Conservation (phyloP, 192 early-diverging fungal species). For the Ramicandelaber brevisporus region DNA sequence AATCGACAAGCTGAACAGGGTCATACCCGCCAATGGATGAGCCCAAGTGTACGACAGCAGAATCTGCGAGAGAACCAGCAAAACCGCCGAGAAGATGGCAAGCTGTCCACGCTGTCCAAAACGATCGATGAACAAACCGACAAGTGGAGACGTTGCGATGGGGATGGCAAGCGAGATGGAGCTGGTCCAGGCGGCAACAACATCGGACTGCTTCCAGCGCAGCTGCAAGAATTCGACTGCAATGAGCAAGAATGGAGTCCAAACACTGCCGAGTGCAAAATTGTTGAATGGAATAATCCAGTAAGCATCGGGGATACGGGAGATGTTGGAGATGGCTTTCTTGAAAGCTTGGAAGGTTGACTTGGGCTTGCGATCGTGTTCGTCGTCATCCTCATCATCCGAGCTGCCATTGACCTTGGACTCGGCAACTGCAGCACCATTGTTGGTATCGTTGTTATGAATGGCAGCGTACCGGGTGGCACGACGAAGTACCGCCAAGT, state of each 20-base stretch:
- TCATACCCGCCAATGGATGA: not conserved
- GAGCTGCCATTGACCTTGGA: too few species aligned
- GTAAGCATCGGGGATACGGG: not conserved
- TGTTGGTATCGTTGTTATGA: too few species aligned
- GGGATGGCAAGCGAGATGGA: constrained; percentile 10
- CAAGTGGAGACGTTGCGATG: constrained; percentile 11
- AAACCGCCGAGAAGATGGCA: not conserved
- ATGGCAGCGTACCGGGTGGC: constrained; percentile 1
- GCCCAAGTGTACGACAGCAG: not conserved
- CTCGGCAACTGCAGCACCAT: too few species aligned
- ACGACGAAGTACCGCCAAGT: constrained; percentile 12
- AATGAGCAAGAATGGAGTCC: constrained; percentile 3
- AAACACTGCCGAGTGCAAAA: not conserved
- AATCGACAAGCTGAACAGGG: not conserved
- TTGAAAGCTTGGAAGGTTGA: constrained; percentile 8
- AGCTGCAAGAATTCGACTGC: constrained; percentile 1
- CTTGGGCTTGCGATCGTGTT: too few species aligned
- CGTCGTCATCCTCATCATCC: too few species aligned
- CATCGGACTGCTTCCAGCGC: not conserved
- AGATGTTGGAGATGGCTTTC: constrained; percentile 7
- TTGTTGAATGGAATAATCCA: not conserved
- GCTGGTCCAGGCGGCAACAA: constrained; percentile 1
- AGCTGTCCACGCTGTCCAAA: constrained; percentile 9
- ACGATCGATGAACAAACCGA: constrained; percentile 12
- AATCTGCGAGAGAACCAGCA: not conserved